Conservation (phyloP, 2,329 filamentous ascomycete genomes). For the Beauveria scarabaeidicola region DNA sequence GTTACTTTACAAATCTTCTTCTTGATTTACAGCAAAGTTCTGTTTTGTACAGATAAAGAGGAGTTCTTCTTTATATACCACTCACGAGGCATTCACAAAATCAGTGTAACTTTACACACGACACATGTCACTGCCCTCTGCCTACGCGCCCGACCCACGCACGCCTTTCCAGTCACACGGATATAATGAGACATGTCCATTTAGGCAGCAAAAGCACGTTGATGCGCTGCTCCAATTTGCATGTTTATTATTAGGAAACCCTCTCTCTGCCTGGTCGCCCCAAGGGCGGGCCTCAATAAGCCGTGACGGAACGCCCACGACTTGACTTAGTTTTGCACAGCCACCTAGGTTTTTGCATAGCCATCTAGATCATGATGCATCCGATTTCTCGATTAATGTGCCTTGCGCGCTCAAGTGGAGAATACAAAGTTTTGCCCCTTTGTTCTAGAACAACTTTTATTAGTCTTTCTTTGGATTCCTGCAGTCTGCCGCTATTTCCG, state of each 20-base stretch:
- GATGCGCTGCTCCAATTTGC: background rate
- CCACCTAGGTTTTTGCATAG: too few species aligned
- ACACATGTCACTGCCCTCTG: background rate
- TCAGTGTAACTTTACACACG: background rate
- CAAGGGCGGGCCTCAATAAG: too few species aligned
- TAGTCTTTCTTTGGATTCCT: background rate
- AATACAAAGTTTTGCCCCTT: background rate
- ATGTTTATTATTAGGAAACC: background rate
- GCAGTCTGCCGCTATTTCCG: slow-evolving; percentile 1
- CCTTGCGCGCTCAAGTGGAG: background rate
- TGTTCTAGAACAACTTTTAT: background rate
- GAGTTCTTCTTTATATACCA: background rate
- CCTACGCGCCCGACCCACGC: background rate
- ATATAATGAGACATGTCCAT: too few species aligned
- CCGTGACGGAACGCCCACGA: too few species aligned
- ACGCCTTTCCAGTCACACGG: background rate
- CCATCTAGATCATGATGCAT: too few species aligned
- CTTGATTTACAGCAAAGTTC: too few species aligned
- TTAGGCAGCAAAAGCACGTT: background rate
- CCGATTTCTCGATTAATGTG: background rate
- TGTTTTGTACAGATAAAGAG: background rate
- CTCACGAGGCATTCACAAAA: background rate
- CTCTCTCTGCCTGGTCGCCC: too few species aligned
- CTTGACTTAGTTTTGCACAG: too few species aligned
- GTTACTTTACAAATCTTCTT: too few species aligned